A percentile compares a stretch with the other conserved stretches of the same genome.
phyloP scores from a whole-genome alignment of 306 rosid species.

The Betula pendula region DNA sequence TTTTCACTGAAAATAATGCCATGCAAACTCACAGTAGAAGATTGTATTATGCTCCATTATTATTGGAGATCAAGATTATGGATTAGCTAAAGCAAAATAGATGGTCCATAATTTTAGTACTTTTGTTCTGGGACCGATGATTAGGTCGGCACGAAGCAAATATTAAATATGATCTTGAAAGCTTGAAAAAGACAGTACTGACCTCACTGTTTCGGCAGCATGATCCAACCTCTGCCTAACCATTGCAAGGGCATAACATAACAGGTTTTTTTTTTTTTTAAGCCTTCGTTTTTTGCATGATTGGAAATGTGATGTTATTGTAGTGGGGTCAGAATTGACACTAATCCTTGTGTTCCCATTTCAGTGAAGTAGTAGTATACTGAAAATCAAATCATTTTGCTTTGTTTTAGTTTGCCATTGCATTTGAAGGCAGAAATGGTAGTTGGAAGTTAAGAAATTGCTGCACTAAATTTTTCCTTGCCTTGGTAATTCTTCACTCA shows the following conservation, averaged over 20 bases:
- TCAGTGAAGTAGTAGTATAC: no score
- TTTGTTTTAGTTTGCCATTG: not conserved
- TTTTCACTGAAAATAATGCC: no score
- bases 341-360: not conserved
- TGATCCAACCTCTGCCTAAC: not conserved
- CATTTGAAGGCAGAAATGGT: not conserved
- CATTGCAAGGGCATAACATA: not conserved
- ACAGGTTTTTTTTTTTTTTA: not conserved
- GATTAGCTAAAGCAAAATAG: no score
- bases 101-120: not conserved
- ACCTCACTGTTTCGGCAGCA: not conserved
- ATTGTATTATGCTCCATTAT: no score
- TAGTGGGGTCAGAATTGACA: not conserved
- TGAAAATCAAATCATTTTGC: not conserved
- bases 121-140: not conserved
- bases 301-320: slow-evolving; percentile 4
- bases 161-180: not conserved
- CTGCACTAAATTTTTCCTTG: no score
- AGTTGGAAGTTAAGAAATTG: no score
- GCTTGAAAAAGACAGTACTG: not conserved
- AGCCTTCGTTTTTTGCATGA: slow-evolving; percentile 3
- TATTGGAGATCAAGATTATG: no score
- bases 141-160: not conserved
- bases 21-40: no score
- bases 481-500: no score